phyloP scores from a whole-genome alignment of 2,329 filamentous ascomycete genomes.

The Ophiocordyceps unilateralis region DNA sequence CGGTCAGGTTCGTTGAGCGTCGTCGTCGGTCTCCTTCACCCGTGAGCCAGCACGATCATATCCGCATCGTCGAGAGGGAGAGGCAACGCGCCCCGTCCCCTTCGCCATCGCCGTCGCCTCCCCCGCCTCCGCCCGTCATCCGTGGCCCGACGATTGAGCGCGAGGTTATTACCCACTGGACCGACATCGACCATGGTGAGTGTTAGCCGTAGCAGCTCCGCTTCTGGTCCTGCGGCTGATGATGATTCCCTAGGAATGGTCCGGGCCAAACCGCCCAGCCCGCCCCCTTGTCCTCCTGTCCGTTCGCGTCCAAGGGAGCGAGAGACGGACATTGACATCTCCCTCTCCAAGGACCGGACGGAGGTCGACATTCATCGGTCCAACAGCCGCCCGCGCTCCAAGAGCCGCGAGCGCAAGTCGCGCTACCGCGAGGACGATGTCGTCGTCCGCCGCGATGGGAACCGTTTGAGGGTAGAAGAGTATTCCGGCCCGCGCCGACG shows the following conservation, averaged over 20 bases:
- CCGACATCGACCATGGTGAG: conserved; percentile 74
- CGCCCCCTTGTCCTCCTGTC: conserved; percentile 32
- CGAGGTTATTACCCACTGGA: conserved; percentile 78
- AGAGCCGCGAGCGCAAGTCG: conserved; percentile 21
- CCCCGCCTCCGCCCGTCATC: conserved; percentile 47
- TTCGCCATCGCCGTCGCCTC: conserved; percentile 38
- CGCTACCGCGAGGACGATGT: conserved; percentile 46
- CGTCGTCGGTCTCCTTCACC: conserved; percentile 20
- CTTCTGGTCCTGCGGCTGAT: background rate
- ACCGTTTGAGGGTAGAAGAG: conserved; percentile 27
- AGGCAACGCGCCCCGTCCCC: conserved; percentile 24
- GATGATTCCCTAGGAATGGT: conserved; percentile 23
- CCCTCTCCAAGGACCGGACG: conserved; percentile 33
- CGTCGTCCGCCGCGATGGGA: conserved; percentile 39
- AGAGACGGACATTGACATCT: conserved; percentile 42
- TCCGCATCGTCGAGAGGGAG: conserved; percentile 31
- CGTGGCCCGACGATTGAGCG: conserved; percentile 67
- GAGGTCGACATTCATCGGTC: conserved; percentile 38
- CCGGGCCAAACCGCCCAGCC: conserved; percentile 22
- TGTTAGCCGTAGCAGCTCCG: background rate
- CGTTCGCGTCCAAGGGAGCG: conserved; percentile 23
- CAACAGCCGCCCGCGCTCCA: conserved; percentile 17
- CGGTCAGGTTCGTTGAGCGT: conserved; percentile 21
- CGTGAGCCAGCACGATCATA: conserved; percentile 26
- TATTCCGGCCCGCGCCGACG: conserved; percentile 25